Percentiles rank a stretch among this genome's conserved stretches.
These are phyloP conservation scores for Rhododendron simsii DNA, from an alignment of 148 eudicot species.

Conservation along the genomic window DNA sequence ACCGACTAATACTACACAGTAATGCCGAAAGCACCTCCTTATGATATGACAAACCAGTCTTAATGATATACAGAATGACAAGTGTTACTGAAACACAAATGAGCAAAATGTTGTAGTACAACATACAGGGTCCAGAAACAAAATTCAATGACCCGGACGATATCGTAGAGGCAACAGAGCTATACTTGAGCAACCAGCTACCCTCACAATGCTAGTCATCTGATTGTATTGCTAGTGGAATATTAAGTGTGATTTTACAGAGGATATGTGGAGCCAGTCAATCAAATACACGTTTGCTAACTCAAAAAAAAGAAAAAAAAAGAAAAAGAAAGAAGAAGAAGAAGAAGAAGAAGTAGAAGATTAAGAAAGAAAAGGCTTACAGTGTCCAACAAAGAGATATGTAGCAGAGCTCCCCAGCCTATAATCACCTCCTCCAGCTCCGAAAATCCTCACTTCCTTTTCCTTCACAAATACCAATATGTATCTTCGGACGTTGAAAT, in stretches of 20 bases:
- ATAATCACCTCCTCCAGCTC: constrained; percentile 8
- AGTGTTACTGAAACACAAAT: not conserved
- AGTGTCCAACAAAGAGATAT: constrained; percentile 6
- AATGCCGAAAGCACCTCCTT: not conserved
- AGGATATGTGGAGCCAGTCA: not conserved
- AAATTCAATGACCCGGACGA: not conserved
- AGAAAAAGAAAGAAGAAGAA: not conserved
- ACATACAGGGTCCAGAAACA: not conserved
- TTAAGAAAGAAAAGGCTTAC: constrained; percentile 17
- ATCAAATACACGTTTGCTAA: constrained; percentile 14
- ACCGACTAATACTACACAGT: not conserved
- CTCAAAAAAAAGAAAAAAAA: not conserved
- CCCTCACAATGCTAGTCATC: not conserved
- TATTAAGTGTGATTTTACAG: constrained; percentile 6
- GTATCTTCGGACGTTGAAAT: constrained; percentile 4
- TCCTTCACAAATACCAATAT: not conserved
- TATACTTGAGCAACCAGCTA: not conserved
- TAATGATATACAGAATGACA: not conserved
- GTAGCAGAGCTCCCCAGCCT: constrained; percentile 15
- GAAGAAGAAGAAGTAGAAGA: not conserved
- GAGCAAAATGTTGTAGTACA: not conserved
- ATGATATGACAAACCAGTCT: not conserved
- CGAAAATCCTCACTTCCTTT: constrained; percentile 10
- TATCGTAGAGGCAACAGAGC: not conserved
- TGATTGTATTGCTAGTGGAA: not conserved